Conservation (phyloP, 2,329 filamentous ascomycete genomes). For the Paraconiothyrium sp. region DNA sequence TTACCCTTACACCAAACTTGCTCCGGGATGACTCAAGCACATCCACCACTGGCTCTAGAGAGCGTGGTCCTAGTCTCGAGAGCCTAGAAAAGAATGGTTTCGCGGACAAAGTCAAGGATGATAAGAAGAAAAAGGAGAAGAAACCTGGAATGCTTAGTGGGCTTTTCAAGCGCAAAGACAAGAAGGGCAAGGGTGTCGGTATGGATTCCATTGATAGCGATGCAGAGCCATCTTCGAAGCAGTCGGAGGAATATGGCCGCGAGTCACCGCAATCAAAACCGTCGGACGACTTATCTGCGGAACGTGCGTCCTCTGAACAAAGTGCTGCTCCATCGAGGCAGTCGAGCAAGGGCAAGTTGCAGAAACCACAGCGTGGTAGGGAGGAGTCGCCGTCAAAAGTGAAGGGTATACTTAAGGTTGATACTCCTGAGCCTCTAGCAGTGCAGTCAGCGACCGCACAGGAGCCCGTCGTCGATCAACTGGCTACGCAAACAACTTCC, state of each 20-base stretch:
- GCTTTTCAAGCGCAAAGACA: constrained; percentile 72
- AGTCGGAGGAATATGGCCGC: constrained; percentile 47
- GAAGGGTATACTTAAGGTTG: constrained; percentile 43
- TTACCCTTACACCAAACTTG: constrained; percentile 92
- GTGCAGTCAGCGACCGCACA: constrained; percentile 22
- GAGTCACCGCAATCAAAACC: constrained; percentile 46
- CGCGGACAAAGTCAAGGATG: constrained; percentile 72
- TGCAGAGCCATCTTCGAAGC: constrained; percentile 52
- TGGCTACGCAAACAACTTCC: constrained; percentile 30
- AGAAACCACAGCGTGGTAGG: constrained; percentile 44
- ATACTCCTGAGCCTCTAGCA: constrained; percentile 40
- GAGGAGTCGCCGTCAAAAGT: constrained; percentile 46
- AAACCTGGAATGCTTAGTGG: constrained; percentile 77
- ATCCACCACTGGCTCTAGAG: constrained; percentile 48
- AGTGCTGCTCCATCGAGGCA: constrained; percentile 38
- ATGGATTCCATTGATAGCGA: constrained; percentile 52
- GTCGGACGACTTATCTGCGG: constrained; percentile 37
- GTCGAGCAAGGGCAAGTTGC: constrained; percentile 51
- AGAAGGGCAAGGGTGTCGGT: constrained; percentile 60
- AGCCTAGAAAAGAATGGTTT: constrained; percentile 74
- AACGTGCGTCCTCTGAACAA: constrained; percentile 44
- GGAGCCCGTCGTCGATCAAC: constrained; percentile 28
- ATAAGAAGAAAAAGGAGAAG: constrained; percentile 77
- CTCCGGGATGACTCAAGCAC: constrained; percentile 77
- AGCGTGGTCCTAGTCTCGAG: constrained; percentile 75